These are phyloP conservation scores for Besnoitia besnoiti DNA, from an alignment of 169 alveolate genomes.

Conservation along the genomic window DNA sequence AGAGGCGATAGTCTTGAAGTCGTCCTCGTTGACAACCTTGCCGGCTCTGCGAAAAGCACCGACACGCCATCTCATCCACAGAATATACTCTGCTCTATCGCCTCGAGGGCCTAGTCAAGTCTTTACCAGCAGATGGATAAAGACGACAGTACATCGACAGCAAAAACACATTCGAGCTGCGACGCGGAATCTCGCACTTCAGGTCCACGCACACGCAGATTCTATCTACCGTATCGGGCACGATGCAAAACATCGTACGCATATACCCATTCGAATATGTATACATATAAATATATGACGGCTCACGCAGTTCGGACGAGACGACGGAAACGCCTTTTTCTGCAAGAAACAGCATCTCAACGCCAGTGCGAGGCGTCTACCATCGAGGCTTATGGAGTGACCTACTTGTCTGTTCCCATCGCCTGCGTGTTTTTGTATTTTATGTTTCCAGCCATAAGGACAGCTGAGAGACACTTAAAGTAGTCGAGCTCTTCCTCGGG, in stretches of 20 bases:
- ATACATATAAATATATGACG: background rate
- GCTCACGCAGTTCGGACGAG: background rate
- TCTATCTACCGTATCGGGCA: background rate
- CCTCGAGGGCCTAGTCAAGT: too few relatives aligned
- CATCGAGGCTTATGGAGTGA: too few relatives aligned
- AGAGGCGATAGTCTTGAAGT: slow-evolving; percentile 16
- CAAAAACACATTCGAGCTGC: background rate
- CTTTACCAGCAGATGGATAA: too few relatives aligned
- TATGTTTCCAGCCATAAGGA: slow-evolving; percentile 62
- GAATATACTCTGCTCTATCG: too few relatives aligned
- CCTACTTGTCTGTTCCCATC: slow-evolving; percentile 66
- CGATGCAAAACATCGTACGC: background rate
- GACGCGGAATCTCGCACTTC: too few relatives aligned
- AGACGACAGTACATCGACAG: too few relatives aligned
- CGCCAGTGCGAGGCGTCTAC: background rate
- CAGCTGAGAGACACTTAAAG: slow-evolving; percentile 50
- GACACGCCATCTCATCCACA: too few relatives aligned
- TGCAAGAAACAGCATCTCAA: too few relatives aligned
- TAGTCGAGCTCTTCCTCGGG: slow-evolving; percentile 51
- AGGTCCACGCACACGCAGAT: too few relatives aligned
- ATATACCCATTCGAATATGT: background rate
- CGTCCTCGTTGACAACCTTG: slow-evolving; percentile 26
- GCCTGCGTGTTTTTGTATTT: slow-evolving; percentile 36
- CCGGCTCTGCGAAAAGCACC: background rate
- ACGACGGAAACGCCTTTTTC: too few relatives aligned